phyloP scores from a whole-genome alignment of 768 basidiomycete genomes.

The Lanmaoa pseudosensibilis region DNA sequence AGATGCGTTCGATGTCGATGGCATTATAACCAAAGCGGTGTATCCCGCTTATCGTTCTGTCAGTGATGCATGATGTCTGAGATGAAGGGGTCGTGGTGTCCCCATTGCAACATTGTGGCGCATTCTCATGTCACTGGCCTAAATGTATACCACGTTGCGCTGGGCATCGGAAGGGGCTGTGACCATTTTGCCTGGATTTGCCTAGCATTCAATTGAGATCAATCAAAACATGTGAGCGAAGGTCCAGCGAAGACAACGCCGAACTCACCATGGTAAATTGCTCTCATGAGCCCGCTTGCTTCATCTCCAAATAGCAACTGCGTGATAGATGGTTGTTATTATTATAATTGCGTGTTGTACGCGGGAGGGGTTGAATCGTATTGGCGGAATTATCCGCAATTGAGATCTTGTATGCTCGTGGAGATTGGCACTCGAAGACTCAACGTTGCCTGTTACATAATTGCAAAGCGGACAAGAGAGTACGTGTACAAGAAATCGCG shows the following conservation, averaged over 20 bases:
- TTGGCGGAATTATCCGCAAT: background rate
- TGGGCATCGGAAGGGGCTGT: constrained; percentile 20
- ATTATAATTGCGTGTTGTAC: constrained; percentile 4
- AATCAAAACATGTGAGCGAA: constrained; percentile 15
- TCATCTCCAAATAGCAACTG: constrained; percentile 5
- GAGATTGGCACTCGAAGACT: constrained; percentile 2
- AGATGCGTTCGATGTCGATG: constrained; percentile 7
- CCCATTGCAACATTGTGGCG: constrained; percentile 16
- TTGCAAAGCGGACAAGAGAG: constrained; percentile 18
- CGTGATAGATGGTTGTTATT: constrained; percentile 18
- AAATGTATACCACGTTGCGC: constrained; percentile 18
- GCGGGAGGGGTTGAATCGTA: background rate
- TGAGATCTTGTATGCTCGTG: background rate
- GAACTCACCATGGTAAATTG: constrained; percentile 17
- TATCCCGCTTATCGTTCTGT: constrained; percentile 1
- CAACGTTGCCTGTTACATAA: constrained; percentile 16
- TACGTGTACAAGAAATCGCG: constrained; percentile 19
- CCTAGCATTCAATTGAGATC: constrained; percentile 7
- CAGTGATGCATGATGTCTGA: constrained; percentile 3
- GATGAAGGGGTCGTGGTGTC: constrained; percentile 17
- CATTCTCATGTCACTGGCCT: constrained; percentile 25
- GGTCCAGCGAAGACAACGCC: constrained; percentile 13
- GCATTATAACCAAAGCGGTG: constrained; percentile 14
- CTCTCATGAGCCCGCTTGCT: constrained; percentile 16
- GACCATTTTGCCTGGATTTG: constrained; percentile 12